Conservation (phyloP, 345 rosid species). For the Anacardium occidentale region DNA sequence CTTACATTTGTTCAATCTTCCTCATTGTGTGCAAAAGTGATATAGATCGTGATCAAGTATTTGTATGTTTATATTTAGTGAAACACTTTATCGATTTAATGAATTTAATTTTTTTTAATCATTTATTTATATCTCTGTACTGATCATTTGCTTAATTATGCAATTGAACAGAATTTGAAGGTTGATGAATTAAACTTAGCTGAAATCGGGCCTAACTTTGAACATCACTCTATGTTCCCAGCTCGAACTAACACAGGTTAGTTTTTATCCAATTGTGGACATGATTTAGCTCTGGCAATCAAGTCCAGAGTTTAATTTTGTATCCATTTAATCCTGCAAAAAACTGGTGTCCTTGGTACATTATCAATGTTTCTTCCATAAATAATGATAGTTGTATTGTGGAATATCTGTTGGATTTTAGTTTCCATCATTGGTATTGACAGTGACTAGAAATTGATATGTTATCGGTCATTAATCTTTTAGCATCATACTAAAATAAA, state of each 20-base stretch:
- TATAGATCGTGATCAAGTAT: not conserved
- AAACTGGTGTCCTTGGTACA: not conserved
- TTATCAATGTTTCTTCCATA: slow-evolving; percentile 2
- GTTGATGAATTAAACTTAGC: slow-evolving; percentile 84
- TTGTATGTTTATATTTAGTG: not conserved
- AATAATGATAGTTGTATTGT: not conserved
- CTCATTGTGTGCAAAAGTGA: not conserved
- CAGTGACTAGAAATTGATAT: not conserved
- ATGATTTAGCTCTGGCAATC: not conserved
- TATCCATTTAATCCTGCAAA: not conserved
- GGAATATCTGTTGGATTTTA: not conserved
- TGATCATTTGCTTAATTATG: slow-evolving; percentile 1
- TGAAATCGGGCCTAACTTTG: slow-evolving; percentile 86
- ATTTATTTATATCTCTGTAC: slow-evolving; percentile 9
- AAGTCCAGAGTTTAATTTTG: not conserved
- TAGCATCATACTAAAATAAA: not conserved
- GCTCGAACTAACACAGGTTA: slow-evolving; percentile 94
- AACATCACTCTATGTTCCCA: slow-evolving; percentile 84
- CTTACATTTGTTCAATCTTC: not conserved
- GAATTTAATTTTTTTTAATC: not conserved
- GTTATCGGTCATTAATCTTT: not conserved
- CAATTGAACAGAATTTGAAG: slow-evolving; percentile 50
- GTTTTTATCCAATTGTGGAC: slow-evolving; percentile 22
- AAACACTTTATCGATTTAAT: not conserved
- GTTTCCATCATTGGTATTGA: not conserved